Base-by-base conservation (phyloP, 768 basidiomycete species). In the Leucocoprinus leucothites region DNA sequence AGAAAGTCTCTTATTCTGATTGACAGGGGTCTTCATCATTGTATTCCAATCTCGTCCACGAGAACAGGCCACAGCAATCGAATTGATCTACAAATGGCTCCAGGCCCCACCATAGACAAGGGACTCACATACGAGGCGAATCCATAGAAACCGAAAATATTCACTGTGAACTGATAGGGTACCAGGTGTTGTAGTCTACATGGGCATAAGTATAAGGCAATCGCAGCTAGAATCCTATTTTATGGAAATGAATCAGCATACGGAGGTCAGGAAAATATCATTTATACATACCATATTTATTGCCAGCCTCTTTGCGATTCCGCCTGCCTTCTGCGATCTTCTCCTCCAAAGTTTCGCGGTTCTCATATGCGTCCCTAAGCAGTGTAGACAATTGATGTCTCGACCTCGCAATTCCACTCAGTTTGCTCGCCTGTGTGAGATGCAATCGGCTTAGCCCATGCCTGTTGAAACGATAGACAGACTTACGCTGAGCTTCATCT, bases 221-320 rank as follows among this genome's bases (percentile, higher is more conserved):
- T 22, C 35, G 31, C 40, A 22, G 22, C 61, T 58, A 74, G 61
- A 74, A 73, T 18, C 72, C 73, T 71, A 42, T 11, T 48, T 13
- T 16, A 16, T 26, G 16, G 13, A 22, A 38, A 26, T 48, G 13
- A 21, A 56, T 38, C 26, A 34, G n/a, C 45, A 19, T 9, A 34
- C 16, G 1, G n/a, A 13, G 13, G 19, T 22, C 24, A 19, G 18
- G 28, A 28, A 13, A 25, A 25, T 14, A 36, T 14, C 18, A 7
- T n/a, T 52, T 28, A 36, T 13, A 71, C 79, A 57, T 62, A 87
- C 92, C 92, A 62, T 94, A 94, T 78, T 94, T 94, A 70, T 91
- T 93, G 9, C 92, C 92, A 0, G 92, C 91, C 64, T 92, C 89
- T 67, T 94, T 94, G 58, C 91, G 78, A 63, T 94, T 94, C 58